Base-by-base conservation (phyloP, 805 yeast species). In the Myxozyma mucilagina region DNA sequence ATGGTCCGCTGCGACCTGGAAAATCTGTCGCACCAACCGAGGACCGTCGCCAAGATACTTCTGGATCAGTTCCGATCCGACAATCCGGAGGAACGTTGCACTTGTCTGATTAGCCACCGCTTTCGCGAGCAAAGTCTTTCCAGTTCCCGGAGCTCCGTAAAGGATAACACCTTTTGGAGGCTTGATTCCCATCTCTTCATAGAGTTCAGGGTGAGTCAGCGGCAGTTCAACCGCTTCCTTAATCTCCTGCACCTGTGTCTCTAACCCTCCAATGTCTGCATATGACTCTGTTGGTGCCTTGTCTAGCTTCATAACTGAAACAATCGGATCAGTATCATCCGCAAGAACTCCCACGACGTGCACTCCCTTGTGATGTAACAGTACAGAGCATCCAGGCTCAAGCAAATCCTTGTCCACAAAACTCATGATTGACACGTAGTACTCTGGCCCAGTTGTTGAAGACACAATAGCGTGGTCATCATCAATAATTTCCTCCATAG, bases 391-490 rank as follows among this genome's bases (percentile, higher is more conserved):
- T 8, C 98, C 97, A 0, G 98, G 99, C 75, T 94, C 98, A 65
- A 94, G 79, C 63, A 93, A 78, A 59, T 94, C 97, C 76, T 94
- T 94, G 75, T 94, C 99, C 16, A 94, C 99, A 80, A 94, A 94
- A 10, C 97, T 90, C 76, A 96, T 79, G 68, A 94, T 94, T 5
- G 97, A 87, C 39, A 94, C 99, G 73, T 94, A 94, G 76, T 92
- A 94, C 76, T 94, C 99, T 6, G 98, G 96, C 24, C 98, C 97
- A 11, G 97, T 90, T 6, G 96, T 86, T 56, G 96, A 86, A 50
- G 97, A 90, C 48, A 94, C 97, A 79, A 94, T 94, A 18, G 99
- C 99, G 76, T 94, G 99, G 73, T 94, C 99, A 75, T 94, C 99
- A 73, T 94, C 99, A 68, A 94, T 90, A 64, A 94, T 90, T 78